Evolutionary conservation across 2,329 filamentous ascomycete species (phyloP), one percentile per base, ranked within the genome.

Genomic region (Pseudogymnoascus sp.): DNA sequence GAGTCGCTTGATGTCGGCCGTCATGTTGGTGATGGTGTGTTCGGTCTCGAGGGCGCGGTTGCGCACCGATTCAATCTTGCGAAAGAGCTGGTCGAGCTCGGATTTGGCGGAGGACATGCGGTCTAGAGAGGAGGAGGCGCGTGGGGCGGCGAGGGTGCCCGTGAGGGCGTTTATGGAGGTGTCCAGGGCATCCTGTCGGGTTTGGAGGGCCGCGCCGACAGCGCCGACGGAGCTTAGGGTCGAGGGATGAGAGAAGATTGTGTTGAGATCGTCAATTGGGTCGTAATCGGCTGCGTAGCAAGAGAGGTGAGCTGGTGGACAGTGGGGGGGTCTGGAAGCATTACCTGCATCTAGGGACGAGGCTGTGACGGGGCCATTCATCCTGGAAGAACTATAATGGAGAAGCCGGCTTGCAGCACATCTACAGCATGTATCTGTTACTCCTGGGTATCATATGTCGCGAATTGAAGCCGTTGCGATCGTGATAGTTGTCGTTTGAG

Each of bases 11-110:
- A 99, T 99, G 72, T 99, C 94, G 63, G 94, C 92, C 65, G 94
- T 99, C 94, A 99, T 99, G 68, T 92, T 92, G 55, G 93, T 97
- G 72, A 99, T 99, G 67, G 92, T 89, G 74, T 92, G 88, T 76
- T 99, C 94, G 19, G 94, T 97, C 79, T 92, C 87, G 69, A 95
- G 84, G 38, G 94, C 94, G 60, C 93, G 86, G 69, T 88, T 88
- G 62, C 92, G 90, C 62, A 99, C 93, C 67, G 87, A 90, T 75
- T 97, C 93, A 74, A 99, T 97, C 78, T 95, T 96, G 70, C 87
- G 86, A 80, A 99, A 97, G 39, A 99, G 85, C 68, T 89, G 87
- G 16, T 89, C 89, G 66, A 99, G 85, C 77, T 97, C 94, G 62
- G 86, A 84, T 77, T 97, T 93, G 49, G 94, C 92, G 60, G 88